Evolutionary conservation across 441 rosid species (phyloP).

Genomic region (Metrosideros polymorpha): DNA sequence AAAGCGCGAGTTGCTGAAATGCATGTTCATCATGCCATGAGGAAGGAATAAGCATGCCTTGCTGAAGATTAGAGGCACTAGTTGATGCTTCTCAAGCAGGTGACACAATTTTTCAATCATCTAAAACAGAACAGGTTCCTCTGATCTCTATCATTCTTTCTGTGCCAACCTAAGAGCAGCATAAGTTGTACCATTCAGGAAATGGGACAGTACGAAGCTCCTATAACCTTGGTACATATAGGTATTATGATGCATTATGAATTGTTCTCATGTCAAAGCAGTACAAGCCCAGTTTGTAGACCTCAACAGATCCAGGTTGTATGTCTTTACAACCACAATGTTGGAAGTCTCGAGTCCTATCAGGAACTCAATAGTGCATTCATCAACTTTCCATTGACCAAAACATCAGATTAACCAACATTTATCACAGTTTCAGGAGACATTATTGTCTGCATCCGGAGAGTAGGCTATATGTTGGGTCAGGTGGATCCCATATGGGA

Average conservation of each 20-base stretch:
- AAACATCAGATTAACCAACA: not conserved
- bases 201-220: not conserved
- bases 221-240: not conserved
- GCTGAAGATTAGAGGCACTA: not conserved
- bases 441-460: not conserved
- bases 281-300: not conserved
- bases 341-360: not conserved
- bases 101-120: not conserved
- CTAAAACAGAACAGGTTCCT: not conserved
- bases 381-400: not conserved
- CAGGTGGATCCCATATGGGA: not conserved
- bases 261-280: not conserved
- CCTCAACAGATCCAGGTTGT: not conserved
- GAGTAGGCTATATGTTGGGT: not conserved
- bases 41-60: not conserved
- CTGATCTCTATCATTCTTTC: not conserved
- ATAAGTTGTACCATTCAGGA: not conserved
- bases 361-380: not conserved
- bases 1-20: not conserved
- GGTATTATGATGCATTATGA: not conserved
- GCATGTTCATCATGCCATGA: not conserved
- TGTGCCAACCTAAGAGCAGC: not conserved
- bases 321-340: not conserved
- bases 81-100: not conserved
- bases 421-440: not conserved